Evolutionary conservation across 2,329 filamentous ascomycete genomes (phyloP).

Genomic region (Scedosporium apiospermum): DNA sequence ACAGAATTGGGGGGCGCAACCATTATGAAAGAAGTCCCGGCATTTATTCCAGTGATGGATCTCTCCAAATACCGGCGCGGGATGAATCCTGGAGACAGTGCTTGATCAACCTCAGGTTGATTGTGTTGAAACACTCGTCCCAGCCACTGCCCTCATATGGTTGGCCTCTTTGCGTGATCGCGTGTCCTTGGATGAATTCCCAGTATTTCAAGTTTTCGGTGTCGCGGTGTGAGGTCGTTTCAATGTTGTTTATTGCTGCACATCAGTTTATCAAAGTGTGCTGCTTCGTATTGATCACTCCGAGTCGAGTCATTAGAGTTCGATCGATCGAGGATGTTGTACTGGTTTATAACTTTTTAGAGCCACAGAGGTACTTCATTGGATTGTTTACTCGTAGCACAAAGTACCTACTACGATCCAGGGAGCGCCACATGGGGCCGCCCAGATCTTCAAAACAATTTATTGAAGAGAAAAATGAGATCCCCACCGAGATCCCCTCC

Average conservation of each 20-base stretch:
- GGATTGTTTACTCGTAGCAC: no score
- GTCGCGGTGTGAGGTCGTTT: no score
- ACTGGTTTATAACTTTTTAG: no score
- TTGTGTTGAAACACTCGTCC: neutral
- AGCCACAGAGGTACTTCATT: no score
- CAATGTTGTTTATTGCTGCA: no score
- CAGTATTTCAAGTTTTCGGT: no score
- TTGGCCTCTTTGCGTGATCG: neutral
- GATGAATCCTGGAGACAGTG: neutral
- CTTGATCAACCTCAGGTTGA: neutral
- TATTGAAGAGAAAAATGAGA: slow-evolving; percentile 1
- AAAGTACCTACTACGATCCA: no score
- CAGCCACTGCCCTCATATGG: neutral
- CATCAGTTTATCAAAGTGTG: no score
- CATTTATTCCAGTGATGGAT: neutral
- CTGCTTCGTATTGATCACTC: no score
- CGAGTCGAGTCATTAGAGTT: no score
- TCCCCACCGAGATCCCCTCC: neutral
- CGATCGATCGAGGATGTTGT: no score
- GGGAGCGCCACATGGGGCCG: no score
- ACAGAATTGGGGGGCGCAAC: neutral
- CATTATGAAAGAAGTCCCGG: neutral
- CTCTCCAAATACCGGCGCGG: neutral
- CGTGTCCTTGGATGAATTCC: neutral
- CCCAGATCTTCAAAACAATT: neutral